A percentile compares a stretch with the other conserved stretches of the same genome.
phyloP scores from a whole-genome alignment of 2,329 filamentous ascomycete species.

The Delphinella strobiligena region DNA sequence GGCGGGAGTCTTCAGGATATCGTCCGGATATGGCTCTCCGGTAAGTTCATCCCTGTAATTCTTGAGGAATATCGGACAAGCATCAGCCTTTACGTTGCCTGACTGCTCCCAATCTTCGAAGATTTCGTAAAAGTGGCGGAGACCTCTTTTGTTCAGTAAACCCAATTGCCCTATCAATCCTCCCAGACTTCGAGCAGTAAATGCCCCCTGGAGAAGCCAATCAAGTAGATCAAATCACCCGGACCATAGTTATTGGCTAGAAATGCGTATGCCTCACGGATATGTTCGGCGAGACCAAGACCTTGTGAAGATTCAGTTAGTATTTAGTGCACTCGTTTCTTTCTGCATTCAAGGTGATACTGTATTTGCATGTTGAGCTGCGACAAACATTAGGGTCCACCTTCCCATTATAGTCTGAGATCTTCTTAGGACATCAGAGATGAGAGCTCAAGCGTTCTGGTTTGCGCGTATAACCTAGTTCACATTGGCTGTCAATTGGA shows the following conservation, averaged over 20 bases:
- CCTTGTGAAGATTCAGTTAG: slow-evolving; percentile 5
- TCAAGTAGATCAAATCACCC: slow-evolving; percentile 30
- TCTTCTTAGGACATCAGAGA: no score
- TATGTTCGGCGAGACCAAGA: slow-evolving; percentile 27
- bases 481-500: no score
- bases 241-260: slow-evolving; percentile 44
- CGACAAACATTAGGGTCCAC: no score
- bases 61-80: slow-evolving; percentile 7
- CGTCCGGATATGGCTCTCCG: background rate
- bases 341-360: no score
- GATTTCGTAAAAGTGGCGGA: slow-evolving; percentile 15
- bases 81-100: no score
- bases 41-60: slow-evolving; percentile 8
- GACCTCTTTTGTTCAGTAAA: slow-evolving; percentile 21
- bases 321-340: no score
- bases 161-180: slow-evolving; percentile 30
- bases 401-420: no score
- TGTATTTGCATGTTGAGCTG: no score
- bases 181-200: slow-evolving; percentile 27
- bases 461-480: no score
- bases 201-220: slow-evolving; percentile 33
- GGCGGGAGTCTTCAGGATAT: slow-evolving; percentile 3
- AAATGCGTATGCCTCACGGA: slow-evolving; percentile 50
- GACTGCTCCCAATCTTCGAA: slow-evolving; percentile 21
- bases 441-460: no score